Percentiles rank a stretch among this genome's conserved stretches.
These are phyloP conservation scores for Hypsizygus marmoreus DNA, from an alignment of 768 basidiomycete species.

Conservation along the genomic window DNA sequence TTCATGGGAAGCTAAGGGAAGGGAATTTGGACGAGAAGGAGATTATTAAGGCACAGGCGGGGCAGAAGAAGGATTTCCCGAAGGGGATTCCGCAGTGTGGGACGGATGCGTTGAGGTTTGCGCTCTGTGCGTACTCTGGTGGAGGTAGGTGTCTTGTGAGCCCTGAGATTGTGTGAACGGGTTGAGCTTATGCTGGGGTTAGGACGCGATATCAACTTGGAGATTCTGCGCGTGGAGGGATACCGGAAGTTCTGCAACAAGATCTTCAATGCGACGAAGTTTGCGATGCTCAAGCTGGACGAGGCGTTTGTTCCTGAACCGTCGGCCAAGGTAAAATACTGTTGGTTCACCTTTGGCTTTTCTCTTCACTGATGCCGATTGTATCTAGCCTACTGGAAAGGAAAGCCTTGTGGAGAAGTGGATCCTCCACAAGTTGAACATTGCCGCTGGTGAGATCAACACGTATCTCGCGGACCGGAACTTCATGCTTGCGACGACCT, in stretches of 20 bases:
- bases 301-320: constrained; percentile 76
- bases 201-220: constrained; percentile 97
- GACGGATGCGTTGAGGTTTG: constrained; percentile 94
- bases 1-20: constrained; percentile 84
- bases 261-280: constrained; percentile 98
- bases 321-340: constrained; percentile 55
- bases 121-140: constrained; percentile 90
- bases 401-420: constrained; percentile 93
- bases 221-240: constrained; percentile 94
- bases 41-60: constrained; percentile 84
- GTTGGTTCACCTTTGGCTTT: neutral
- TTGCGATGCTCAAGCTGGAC: constrained; percentile 97
- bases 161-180: neutral
- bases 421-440: constrained; percentile 93
- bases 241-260: constrained; percentile 99
- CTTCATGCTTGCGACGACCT: constrained; percentile 89
- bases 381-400: constrained; percentile 73
- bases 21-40: constrained; percentile 96
- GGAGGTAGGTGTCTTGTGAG: constrained; percentile 54
- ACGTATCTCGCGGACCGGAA: constrained; percentile 74
- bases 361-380: constrained; percentile 14
- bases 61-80: constrained; percentile 99
- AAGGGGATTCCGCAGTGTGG: constrained; percentile 99
- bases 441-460: constrained; percentile 78
- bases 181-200: neutral